Conservation (phyloP, 768 basidiomycete genomes). For the Agrocybe pediades region DNA sequence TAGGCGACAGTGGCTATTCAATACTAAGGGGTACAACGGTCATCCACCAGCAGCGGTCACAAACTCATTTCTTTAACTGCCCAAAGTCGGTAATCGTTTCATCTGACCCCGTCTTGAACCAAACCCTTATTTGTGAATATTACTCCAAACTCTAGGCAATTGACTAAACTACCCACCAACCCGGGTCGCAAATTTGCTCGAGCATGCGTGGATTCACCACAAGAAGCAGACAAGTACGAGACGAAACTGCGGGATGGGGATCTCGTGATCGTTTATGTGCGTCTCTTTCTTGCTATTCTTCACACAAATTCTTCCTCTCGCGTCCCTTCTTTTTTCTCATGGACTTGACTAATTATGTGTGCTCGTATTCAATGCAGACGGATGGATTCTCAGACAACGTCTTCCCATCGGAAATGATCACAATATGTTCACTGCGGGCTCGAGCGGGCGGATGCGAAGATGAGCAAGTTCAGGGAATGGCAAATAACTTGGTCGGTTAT, state of each 20-base stretch:
- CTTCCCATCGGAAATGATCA: slow-evolving; percentile 70
- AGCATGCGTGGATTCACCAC: slow-evolving; percentile 56
- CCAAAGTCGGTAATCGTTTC: slow-evolving; percentile 41
- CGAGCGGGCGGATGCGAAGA: slow-evolving; percentile 59
- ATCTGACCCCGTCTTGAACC: slow-evolving; percentile 9
- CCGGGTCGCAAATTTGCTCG: slow-evolving; percentile 42
- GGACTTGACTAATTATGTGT: background rate
- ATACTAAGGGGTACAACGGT: slow-evolving; percentile 71
- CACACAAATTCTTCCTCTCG: background rate
- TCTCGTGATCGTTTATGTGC: slow-evolving; percentile 51
- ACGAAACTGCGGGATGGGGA: slow-evolving; percentile 51
- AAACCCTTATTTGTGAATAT: background rate
- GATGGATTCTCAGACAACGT: slow-evolving; percentile 61
- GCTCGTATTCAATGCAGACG: slow-evolving; percentile 34
- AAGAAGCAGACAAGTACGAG: slow-evolving; percentile 46
- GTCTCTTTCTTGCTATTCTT: slow-evolving; percentile 8
- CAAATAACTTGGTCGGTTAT: slow-evolving; percentile 72
- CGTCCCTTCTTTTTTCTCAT: background rate
- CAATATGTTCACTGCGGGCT: slow-evolving; percentile 68
- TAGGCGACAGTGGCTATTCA: slow-evolving; percentile 80
- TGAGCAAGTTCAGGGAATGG: slow-evolving; percentile 66
- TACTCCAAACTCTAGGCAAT: slow-evolving; percentile 38
- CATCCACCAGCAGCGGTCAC: slow-evolving; percentile 50
- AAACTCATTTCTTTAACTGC: slow-evolving; percentile 60
- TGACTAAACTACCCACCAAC: slow-evolving; percentile 54